Base-by-base conservation (phyloP, 768 basidiomycete genomes). In the Serpula lacrymans region DNA sequence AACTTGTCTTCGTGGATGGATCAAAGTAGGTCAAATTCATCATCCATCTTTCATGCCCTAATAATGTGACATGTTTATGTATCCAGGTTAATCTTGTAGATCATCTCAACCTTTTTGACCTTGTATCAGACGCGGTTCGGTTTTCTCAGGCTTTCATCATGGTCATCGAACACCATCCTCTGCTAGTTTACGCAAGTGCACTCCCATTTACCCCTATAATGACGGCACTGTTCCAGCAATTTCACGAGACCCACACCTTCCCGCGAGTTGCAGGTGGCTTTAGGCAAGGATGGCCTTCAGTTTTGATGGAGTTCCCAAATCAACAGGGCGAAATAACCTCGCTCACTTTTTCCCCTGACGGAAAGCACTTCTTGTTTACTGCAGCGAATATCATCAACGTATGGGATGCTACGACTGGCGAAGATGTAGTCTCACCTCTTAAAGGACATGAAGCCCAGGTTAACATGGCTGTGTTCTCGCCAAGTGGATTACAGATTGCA, bases 111-210 rank as follows among this genome's bases (percentile, higher is more conserved):
- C 50, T 63, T 21, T 4, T 43, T 25, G 24, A 8, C 2, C 56
- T 61, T 33, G 29, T 36, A n/a, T 54, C 42, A 32, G 59, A 63
- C 22, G 51, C 54, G 16, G 48, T 57, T n/a, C 56, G 59, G 17
- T 61, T 61, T 27, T 61, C 57, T 27, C 59, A 63, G 35, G 56
- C 61, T 3, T 59, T 52, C 38, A 45, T 49, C 24, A 51, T 52
- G 3, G 56, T 47, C 6, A 64, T 64, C 31, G 59, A 61, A 42
- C 59, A 59, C 16, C 59, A 61, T 31, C 59, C 59, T 4, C 59
- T 61, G 17, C 45, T 61, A 16, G 62, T 62, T 23, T 62, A 62
- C 45, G 48, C 50, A 17, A 50, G 54, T 13, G 60, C 60, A 13
- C 55, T 62, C 16, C 62, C 60, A 3, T 62, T 62, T 37, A 48